Evolutionary conservation across 495 filamentous ascomycete genomes (phyloP), one percentile per base, ranked within the genome.

Genomic region (Aspergillus campestris): DNA sequence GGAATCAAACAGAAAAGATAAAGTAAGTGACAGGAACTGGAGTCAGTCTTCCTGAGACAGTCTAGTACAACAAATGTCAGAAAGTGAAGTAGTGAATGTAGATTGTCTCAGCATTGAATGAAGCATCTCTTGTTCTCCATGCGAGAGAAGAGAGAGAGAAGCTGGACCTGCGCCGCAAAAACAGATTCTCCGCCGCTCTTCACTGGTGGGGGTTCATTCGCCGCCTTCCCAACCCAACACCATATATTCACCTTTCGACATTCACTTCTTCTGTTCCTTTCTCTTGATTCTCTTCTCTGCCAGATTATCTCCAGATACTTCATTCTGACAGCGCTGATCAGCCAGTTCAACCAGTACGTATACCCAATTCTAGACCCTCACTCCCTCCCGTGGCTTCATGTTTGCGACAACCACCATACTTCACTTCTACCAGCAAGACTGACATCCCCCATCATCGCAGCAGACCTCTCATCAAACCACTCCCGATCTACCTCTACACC

Each of bases 161-260:
- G 47, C 15, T 44, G 37, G 41, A 40, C 38, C 44, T 51, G 53
- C 57, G 56, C 52, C 54, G 61, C 55, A 64, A 70, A 64, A 63
- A 67, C 61, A 61, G 60, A 66, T 69, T 68, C 48, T 68, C 67
- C 69, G 69, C 51, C 34, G 32, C 18, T 52, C 48, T 45, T 55
- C 36, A 47, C 42, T 50, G 52, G 52, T 58, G 55, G 59, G 56
- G 59, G 50, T 51, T 44, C 41, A 37, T 48, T 49, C 44, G 38
- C 49, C 39, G 51, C 47, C 40, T 45, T 48, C 46, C 49, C 31
- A 40, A 31, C 41, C 33, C 43, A 34, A 24, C 18, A 24, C 39
- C 28, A 13, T 28, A 18, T 13, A 11, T 31, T 29, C 29, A 42
- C 40, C 8, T 13, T 37, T 33, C 37, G 40, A 34, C 39, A 39